A percentile compares a stretch with the other conserved stretches of the same genome.
phyloP scores from a whole-genome alignment of 2,329 filamentous ascomycete genomes.

The Cyclaneusma minus region DNA sequence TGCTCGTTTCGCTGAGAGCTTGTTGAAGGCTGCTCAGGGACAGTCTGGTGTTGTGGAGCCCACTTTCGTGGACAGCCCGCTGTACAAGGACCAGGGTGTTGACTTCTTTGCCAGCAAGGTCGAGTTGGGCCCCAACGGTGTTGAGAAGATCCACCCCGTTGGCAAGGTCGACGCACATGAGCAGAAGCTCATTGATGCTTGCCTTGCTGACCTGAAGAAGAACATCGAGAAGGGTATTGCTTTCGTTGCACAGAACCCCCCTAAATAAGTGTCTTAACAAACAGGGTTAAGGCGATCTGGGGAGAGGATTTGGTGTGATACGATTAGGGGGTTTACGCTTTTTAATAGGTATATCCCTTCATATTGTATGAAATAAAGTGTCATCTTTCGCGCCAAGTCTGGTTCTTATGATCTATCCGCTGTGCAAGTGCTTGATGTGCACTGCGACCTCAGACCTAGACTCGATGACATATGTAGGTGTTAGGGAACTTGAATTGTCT shows the following conservation, averaged over 20 bases:
- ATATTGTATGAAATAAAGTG: too few species aligned
- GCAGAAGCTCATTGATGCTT: conserved; percentile 77
- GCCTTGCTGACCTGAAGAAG: conserved; percentile 72
- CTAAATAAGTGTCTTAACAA: conserved; percentile 39
- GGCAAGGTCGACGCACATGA: conserved; percentile 75
- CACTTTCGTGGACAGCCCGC: conserved; percentile 89
- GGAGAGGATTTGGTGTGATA: too few species aligned
- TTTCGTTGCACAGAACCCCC: conserved; percentile 44
- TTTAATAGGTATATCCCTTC: too few species aligned
- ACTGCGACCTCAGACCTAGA: too few species aligned
- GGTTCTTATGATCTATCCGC: too few species aligned
- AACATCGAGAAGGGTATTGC: conserved; percentile 85
- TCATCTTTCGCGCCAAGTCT: too few species aligned
- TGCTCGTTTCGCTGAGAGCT: conserved; percentile 66
- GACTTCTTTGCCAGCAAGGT: conserved; percentile 95
- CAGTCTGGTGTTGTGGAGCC: conserved; percentile 93
- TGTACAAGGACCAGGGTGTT: conserved; percentile 97
- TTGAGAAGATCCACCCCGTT: conserved; percentile 80
- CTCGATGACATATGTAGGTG: too few species aligned
- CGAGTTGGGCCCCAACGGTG: conserved; percentile 91
- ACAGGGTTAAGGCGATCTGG: too few species aligned
- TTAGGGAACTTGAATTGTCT: too few species aligned
- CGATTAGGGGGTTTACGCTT: too few species aligned
- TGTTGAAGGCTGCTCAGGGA: conserved; percentile 84
- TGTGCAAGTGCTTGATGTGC: too few species aligned